These are phyloP conservation scores for Rhytidiadelphus loreus DNA, from an alignment of 225 moss, liverwort and hornwort genomes.

Conservation along the genomic window DNA sequence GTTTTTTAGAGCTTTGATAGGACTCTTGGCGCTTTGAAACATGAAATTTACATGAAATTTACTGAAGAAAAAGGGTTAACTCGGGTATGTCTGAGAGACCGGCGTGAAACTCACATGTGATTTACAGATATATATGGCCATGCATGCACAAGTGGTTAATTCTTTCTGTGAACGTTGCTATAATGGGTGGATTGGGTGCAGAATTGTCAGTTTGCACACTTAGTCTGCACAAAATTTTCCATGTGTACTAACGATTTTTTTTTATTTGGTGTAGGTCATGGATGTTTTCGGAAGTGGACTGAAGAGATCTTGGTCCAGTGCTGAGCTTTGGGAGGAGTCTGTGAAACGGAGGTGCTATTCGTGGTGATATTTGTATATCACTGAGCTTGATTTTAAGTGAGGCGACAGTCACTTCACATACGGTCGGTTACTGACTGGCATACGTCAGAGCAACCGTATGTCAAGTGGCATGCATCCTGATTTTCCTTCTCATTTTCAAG, in stretches of 20 bases:
- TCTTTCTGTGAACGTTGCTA: no score
- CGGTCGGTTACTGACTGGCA: neutral
- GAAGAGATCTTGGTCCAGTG: slow-evolving; percentile 19
- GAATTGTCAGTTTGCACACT: neutral
- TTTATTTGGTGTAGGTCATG: neutral
- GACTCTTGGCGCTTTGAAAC: neutral
- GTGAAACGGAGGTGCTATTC: slow-evolving; percentile 22
- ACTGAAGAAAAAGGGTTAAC: neutral
- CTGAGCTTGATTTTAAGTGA: neutral
- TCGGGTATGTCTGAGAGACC: neutral
- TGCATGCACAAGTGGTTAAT: no score
- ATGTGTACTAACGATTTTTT: neutral
- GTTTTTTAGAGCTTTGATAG: no score
- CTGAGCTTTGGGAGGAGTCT: slow-evolving; percentile 29
- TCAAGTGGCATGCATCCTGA: neutral
- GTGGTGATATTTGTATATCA: neutral
- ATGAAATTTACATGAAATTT: no score
- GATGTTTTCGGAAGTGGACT: neutral
- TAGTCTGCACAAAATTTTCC: neutral
- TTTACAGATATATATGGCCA: neutral
- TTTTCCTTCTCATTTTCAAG: neutral
- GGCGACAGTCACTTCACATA: neutral
- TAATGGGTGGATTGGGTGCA: neutral
- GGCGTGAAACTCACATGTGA: neutral
- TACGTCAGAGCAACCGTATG: neutral